phyloP scores from a whole-genome alignment of 768 basidiomycete genomes.

The Tulasnella sp. region DNA sequence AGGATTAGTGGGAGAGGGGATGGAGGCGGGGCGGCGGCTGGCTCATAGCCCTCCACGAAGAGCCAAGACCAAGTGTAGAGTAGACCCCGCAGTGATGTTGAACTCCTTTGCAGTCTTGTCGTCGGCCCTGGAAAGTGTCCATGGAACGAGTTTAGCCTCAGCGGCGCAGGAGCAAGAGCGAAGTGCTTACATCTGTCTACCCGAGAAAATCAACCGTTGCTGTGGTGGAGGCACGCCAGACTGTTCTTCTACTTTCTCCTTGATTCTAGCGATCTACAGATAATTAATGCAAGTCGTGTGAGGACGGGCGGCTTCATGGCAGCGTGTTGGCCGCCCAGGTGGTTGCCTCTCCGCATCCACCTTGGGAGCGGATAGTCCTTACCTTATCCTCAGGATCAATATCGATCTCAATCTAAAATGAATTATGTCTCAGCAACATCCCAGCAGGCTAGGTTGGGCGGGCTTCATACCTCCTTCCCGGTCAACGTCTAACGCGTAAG shows the following conservation, averaged over 20 bases:
- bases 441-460: background rate
- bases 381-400: conserved; percentile 88
- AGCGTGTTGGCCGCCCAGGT: background rate
- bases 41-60: conserved; percentile 75
- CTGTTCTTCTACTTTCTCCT: conserved; percentile 98
- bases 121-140: conserved; percentile 58
- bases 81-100: conserved; percentile 78
- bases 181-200: conserved; percentile 76
- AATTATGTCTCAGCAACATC: background rate
- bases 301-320: background rate
- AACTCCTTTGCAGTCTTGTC: conserved; percentile 85
- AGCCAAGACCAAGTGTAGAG: conserved; percentile 91
- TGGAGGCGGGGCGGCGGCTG: background rate
- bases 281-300: conserved; percentile 4
- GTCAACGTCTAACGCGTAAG: conserved; percentile 69
- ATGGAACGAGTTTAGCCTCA: conserved; percentile 3
- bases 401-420: conserved; percentile 80
- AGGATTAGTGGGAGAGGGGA: background rate
- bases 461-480: conserved; percentile 77
- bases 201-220: conserved; percentile 88
- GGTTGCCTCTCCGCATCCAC: background rate
- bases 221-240: conserved; percentile 95
- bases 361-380: conserved; percentile 28
- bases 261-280: conserved; percentile 80
- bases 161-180: background rate